Conservation (phyloP, 73 alveolate species). For the Paraurostyla sp. region DNA sequence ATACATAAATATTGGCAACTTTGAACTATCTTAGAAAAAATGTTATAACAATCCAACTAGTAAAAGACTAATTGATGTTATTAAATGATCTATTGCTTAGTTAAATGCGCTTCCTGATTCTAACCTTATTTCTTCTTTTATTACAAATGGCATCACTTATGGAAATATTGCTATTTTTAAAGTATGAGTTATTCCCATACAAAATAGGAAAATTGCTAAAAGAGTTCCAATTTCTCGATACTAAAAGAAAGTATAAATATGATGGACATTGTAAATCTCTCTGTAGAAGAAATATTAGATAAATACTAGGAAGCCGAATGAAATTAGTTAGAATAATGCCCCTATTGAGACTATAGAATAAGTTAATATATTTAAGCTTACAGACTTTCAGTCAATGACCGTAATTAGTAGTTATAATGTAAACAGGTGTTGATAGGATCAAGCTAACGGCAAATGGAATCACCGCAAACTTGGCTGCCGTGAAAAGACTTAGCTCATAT, state of each 20-base stretch:
- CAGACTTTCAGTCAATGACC: constrained; percentile 20
- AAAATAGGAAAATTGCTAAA: background rate
- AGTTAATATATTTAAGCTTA: background rate
- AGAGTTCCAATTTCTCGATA: too few species aligned
- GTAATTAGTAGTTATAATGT: background rate
- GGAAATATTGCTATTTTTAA: background rate
- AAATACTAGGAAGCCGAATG: background rate
- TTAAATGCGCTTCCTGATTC: constrained; percentile 24
- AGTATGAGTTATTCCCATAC: constrained; percentile 16
- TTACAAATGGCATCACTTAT: constrained; percentile 12
- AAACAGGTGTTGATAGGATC: background rate
- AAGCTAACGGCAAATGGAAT: background rate
- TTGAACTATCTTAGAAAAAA: background rate
- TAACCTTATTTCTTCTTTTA: constrained; percentile 5
- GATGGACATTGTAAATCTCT: background rate
- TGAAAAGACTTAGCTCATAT: background rate
- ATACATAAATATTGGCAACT: background rate
- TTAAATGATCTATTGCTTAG: constrained; percentile 17
- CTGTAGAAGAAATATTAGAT: background rate
- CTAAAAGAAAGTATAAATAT: too few species aligned
- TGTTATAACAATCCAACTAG: background rate
- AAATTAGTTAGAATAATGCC: background rate
- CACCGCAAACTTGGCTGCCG: constrained; percentile 1
- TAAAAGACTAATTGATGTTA: background rate
- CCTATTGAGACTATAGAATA: constrained; percentile 9